phyloP scores from a whole-genome alignment of 2,329 filamentous ascomycete species.

The Alternaria alternata region DNA sequence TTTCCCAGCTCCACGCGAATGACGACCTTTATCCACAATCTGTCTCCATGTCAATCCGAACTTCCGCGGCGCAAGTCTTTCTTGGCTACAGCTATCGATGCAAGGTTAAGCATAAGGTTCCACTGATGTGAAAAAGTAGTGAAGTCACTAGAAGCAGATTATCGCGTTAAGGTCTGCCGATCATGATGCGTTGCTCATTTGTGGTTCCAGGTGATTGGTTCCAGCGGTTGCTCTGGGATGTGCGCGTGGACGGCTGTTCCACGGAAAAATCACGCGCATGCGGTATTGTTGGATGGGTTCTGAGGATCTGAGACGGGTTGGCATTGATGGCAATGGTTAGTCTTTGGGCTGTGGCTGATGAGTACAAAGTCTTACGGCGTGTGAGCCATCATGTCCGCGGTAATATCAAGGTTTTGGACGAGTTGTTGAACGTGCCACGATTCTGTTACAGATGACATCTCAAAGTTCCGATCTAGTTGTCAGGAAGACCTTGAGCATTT shows the following conservation, averaged over 20 bases:
- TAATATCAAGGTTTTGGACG: not conserved
- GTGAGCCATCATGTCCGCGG: not conserved
- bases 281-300: not conserved
- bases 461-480: not conserved
- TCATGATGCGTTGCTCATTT: slow-evolving; percentile 16
- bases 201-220: not conserved
- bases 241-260: slow-evolving; percentile 2
- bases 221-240: not conserved
- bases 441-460: not conserved
- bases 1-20: not conserved
- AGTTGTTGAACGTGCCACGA: not conserved
- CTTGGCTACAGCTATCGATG: not conserved
- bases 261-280: not conserved
- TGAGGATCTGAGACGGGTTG: not conserved
- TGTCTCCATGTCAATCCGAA: not conserved
- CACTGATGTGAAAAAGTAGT: not conserved
- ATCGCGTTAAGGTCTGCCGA: slow-evolving; percentile 9
- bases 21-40: slow-evolving; percentile 2
- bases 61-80: not conserved
- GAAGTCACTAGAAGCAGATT: slow-evolving; percentile 1
- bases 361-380: not conserved
- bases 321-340: not conserved
- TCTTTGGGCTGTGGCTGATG: not conserved
- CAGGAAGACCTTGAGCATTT: not conserved
- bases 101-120: not conserved